Conservation (phyloP, 2,329 filamentous ascomycete species). For the Aspergillus sp. region DNA sequence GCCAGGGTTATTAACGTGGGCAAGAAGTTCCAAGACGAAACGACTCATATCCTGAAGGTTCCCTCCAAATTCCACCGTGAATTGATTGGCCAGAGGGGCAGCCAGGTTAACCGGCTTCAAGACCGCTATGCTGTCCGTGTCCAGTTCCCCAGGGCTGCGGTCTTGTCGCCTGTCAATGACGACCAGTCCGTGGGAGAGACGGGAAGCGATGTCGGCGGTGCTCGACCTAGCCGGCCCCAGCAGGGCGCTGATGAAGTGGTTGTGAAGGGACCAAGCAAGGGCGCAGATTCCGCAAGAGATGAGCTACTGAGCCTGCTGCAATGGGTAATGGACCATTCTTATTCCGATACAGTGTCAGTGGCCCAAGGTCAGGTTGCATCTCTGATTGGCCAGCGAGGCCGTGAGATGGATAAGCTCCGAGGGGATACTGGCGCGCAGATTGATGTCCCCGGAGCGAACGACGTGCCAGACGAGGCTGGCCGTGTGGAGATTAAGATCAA, state of each 20-base stretch:
- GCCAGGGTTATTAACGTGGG: constrained; percentile 69
- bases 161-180: constrained; percentile 42
- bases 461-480: constrained; percentile 54
- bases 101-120: constrained; percentile 84
- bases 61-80: constrained; percentile 90
- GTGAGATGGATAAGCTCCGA: constrained; percentile 82
- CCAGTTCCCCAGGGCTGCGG: constrained; percentile 71
- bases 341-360: constrained; percentile 69
- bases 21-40: constrained; percentile 82
- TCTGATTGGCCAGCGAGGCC: constrained; percentile 81
- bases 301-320: constrained; percentile 83
- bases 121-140: constrained; percentile 89
- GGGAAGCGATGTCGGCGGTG: constrained; percentile 54
- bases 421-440: constrained; percentile 78
- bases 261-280: constrained; percentile 83
- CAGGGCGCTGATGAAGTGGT: constrained; percentile 83
- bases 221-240: constrained; percentile 53
- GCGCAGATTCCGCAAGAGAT: constrained; percentile 82
- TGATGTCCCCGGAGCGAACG: constrained; percentile 75
- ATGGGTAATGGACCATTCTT: constrained; percentile 80
- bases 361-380: constrained; percentile 90
- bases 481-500: constrained; percentile 82
- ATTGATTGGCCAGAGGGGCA: constrained; percentile 79
- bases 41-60: constrained; percentile 77
- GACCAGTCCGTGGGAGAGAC: constrained; percentile 63